Base-by-base conservation (phyloP, 78 protist species). In the Polysphondylium violaceum region DNA sequence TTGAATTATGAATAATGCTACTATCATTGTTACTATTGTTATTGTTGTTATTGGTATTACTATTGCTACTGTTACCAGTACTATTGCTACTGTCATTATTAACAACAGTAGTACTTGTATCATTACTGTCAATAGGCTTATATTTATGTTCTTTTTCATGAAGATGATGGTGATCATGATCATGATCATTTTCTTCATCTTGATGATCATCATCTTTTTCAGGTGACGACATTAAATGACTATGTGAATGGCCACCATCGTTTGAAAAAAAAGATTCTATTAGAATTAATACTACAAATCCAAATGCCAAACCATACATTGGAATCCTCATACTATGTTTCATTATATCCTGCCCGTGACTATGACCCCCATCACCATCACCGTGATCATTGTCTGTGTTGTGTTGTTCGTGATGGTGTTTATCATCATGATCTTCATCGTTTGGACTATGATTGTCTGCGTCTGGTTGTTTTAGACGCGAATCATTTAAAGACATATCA, bases 261-360 rank as follows among this genome's bases (percentile, higher is more conserved):
- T 29, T 47, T 17, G 29, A 11, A 1, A 83, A 23, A 11, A 83
- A 17, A 0, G 65, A 16, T 33, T 83, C 91, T 3, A 83, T 41
- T 38, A 60, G 40, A 47, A 83, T 83, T 19, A 83, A 43, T 3
- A 83, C 3, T 25, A 72, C 5, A 33, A 63, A 83, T 9, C 91
- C 91, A 55, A 69, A 59, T 0, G 78, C 91, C 2, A 83, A 11
- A 64, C 91, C 91, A 67, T 47, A 63, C 91, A 83, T 83, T 69
- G 91, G 91, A 40, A 38, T 69, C 58, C 71, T 51, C 16, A 72
- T 44, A 25, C 3, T 29, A 16, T 35, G 31, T 33, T 63, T 78
- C 38, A 1, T 56, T 50, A 33, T 27, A 47, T 59, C 63, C 12
- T 55, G 55, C 2, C 31, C 8, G 19, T 55, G 27, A 5, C 23